Conservation (phyloP, 2,329 filamentous ascomycete genomes). For the Talaromyces sp. region DNA sequence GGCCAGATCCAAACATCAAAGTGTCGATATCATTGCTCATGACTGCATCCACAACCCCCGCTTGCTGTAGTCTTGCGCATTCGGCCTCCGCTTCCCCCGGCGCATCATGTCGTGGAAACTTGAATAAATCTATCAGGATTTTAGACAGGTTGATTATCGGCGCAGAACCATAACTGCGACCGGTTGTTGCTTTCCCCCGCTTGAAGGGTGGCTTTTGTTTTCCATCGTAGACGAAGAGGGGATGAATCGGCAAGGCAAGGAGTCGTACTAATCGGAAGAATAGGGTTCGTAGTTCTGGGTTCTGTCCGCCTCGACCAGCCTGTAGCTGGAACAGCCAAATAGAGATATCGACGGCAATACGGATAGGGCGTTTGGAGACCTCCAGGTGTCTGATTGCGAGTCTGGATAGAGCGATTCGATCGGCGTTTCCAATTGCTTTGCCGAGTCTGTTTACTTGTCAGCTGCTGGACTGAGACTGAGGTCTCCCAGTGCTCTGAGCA, state of each 20-base stretch:
- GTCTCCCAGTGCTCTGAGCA: background rate
- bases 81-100: slow-evolving; percentile 96
- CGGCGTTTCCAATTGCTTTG: slow-evolving; percentile 78
- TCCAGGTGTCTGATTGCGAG: slow-evolving; percentile 76
- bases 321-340: slow-evolving; percentile 98
- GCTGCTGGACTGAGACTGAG: background rate
- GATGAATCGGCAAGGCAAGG: slow-evolving; percentile 72
- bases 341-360: slow-evolving; percentile 87
- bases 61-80: slow-evolving; percentile 78
- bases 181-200: slow-evolving; percentile 66
- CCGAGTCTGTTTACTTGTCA: slow-evolving; percentile 66
- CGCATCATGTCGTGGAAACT: slow-evolving; percentile 77
- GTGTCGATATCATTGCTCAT: slow-evolving; percentile 96
- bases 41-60: slow-evolving; percentile 85
- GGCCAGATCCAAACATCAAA: slow-evolving; percentile 88
- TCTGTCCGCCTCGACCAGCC: slow-evolving; percentile 77
- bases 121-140: slow-evolving; percentile 77
- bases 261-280: slow-evolving; percentile 86
- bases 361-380: slow-evolving; percentile 66
- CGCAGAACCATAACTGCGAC: slow-evolving; percentile 57
- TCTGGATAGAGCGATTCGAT: slow-evolving; percentile 76
- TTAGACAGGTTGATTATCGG: slow-evolving; percentile 73
- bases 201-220: slow-evolving; percentile 83
- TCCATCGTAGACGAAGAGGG: slow-evolving; percentile 88
- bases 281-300: slow-evolving; percentile 84